phyloP scores from a whole-genome alignment of 352 stramenopile genomes.

The Pythium insidiosum region DNA sequence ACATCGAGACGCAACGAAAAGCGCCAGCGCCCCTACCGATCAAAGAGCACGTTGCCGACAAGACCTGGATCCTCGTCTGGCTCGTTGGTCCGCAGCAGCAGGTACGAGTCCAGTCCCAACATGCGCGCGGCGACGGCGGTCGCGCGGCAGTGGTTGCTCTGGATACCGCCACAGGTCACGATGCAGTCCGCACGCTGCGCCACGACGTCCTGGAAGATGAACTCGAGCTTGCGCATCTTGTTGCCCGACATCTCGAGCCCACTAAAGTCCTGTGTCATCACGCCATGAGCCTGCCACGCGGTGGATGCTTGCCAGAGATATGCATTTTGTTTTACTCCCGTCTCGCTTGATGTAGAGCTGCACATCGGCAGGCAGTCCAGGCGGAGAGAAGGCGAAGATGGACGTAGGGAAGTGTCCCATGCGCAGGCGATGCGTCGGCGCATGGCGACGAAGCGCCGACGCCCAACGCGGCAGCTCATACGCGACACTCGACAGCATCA shows the following conservation, averaged over 20 bases:
- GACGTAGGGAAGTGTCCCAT: slow-evolving; percentile 78
- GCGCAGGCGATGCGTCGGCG: slow-evolving; percentile 37
- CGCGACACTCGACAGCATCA: slow-evolving; percentile 55
- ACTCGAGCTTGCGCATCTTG: slow-evolving; percentile 95
- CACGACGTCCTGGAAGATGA: slow-evolving; percentile 88
- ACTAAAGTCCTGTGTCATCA: slow-evolving; percentile 53
- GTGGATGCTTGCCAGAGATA: too few relatives aligned
- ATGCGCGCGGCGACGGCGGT: slow-evolving; percentile 81
- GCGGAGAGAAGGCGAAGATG: slow-evolving; percentile 67
- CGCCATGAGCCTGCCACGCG: too few relatives aligned
- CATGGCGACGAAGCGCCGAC: slow-evolving; percentile 27
- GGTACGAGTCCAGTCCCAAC: slow-evolving; percentile 87
- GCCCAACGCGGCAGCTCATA: slow-evolving; percentile 61
- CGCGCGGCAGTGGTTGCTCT: slow-evolving; percentile 93
- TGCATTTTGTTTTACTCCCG: too few relatives aligned
- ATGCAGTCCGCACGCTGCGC: slow-evolving; percentile 79
- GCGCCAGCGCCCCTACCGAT: slow-evolving; percentile 25
- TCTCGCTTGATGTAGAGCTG: slow-evolving; percentile 83
- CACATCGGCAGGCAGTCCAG: slow-evolving; percentile 54
- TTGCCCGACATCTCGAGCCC: slow-evolving; percentile 91
- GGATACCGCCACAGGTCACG: slow-evolving; percentile 89
- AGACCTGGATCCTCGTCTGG: slow-evolving; percentile 60
- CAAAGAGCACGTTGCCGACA: slow-evolving; percentile 71
- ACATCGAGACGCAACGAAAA: background rate
- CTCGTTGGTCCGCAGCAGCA: slow-evolving; percentile 84